Evolutionary conservation across 73 alveolate genomes (phyloP), one percentile per base, ranked within the genome.

Genomic region (Stentor roeselii): DNA sequence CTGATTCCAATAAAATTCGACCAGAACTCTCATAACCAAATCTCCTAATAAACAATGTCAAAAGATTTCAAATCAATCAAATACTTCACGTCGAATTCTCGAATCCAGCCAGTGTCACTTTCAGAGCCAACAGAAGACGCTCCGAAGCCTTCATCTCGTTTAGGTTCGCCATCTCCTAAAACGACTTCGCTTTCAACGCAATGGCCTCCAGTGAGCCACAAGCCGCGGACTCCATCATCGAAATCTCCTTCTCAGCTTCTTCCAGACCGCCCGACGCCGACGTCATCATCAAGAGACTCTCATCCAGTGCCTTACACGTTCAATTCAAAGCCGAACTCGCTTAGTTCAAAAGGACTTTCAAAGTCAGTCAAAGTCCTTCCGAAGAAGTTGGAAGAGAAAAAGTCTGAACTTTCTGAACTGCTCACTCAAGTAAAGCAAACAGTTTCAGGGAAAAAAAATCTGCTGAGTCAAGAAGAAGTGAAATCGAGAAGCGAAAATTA

Each of bases 301-400:
- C 80, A 67, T 2, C 80, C 80, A 21, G 34, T 67, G 50, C n/a
- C 41, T 2, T 67, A 67, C 37, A 21, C n/a, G 1, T 67, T 67
- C 41, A 0, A 0, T 0, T 32, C 80, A 0, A 21, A 67, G 27
- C 80, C 80, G 41, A 67, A 67, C 41, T n/a, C 80, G 0, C 37
- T 67, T 11, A 32, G 41, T n/a, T 21, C 80, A 67, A 67, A 34
- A 67, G 80, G 80, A 34, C n/a, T 27, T 14, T 21, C 41, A 21
- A 67, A 67, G 41, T 27, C 42, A 36, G 37, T 40, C 21, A 67
- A 67, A 67, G 80, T 2, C 80, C 80, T 67, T 21, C 80, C 80
- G 37, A 67, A 32, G 34, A 21, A 67, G 80, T 6, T 50, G 21
- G 67, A 50, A 50, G 67, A 50, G 21, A 50, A 50, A 50, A 50